phyloP scores from a whole-genome alignment of 2,329 filamentous ascomycete genomes.

The Pseudogymnoascus sp. region DNA sequence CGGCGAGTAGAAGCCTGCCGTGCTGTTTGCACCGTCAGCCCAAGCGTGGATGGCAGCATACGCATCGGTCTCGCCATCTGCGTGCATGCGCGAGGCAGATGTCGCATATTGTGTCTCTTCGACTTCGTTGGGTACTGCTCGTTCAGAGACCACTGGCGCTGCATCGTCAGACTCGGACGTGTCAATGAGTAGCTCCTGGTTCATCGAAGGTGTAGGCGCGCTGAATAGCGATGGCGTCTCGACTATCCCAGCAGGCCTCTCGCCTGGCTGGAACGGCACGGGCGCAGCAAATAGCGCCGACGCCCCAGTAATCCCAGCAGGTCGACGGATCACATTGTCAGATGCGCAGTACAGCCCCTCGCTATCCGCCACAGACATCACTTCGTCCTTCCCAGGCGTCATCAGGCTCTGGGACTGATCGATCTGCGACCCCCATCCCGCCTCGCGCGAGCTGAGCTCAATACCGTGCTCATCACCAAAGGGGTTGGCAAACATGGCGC shows the following conservation, averaged over 20 bases:
- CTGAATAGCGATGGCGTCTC: conserved; percentile 31
- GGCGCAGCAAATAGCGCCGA: conserved; percentile 16
- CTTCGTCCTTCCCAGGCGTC: conserved; percentile 39
- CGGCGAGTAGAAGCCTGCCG: conserved; percentile 53
- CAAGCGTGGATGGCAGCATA: conserved; percentile 60
- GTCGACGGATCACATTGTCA: conserved; percentile 32
- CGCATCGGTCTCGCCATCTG: conserved; percentile 35
- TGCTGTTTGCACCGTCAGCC: conserved; percentile 41
- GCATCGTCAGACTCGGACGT: conserved; percentile 20
- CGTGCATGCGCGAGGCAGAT: conserved; percentile 45
- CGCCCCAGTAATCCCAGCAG: not conserved
- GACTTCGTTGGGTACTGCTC: conserved; percentile 23
- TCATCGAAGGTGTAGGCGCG: not conserved
- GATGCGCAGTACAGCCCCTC: conserved; percentile 52
- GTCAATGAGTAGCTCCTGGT: conserved; percentile 26
- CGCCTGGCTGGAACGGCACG: conserved; percentile 7
- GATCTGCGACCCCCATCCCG: conserved; percentile 36
- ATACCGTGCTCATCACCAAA: conserved; percentile 40
- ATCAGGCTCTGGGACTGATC: conserved; percentile 38
- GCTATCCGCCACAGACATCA: conserved; percentile 37
- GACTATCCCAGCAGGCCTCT: not conserved
- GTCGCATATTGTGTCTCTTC: conserved; percentile 47
- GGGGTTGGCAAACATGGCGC: conserved; percentile 50
- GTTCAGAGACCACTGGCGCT: not conserved
- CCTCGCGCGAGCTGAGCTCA: conserved; percentile 18